These are phyloP conservation scores for Leccinum cinnamomeum DNA, from an alignment of 1,284 basidiomycete species.

Conservation along the genomic window DNA sequence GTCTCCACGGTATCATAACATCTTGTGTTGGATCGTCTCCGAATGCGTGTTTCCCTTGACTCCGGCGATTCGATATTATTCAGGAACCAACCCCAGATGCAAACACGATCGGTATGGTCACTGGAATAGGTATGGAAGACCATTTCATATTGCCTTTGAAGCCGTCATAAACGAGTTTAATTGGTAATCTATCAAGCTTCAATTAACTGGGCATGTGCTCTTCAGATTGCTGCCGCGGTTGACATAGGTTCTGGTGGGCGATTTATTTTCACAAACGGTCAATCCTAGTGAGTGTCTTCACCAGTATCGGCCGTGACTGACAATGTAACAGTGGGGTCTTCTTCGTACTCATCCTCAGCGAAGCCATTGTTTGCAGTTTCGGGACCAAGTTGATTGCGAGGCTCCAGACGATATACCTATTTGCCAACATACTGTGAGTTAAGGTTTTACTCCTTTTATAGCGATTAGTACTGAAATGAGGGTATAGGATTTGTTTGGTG, in stretches of 20 bases:
- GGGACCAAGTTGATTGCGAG: constrained; percentile 39
- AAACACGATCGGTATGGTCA: constrained; percentile 41
- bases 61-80: background rate
- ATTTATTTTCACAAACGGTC: constrained; percentile 32
- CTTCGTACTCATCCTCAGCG: constrained; percentile 32
- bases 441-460: background rate
- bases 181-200: constrained; percentile 32
- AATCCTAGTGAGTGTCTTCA: constrained; percentile 29
- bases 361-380: constrained; percentile 43
- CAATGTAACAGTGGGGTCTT: constrained; percentile 33
- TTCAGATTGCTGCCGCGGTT: constrained; percentile 40
- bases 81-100: constrained; percentile 29
- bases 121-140: constrained; percentile 28
- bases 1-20: constrained; percentile 33
- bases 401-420: constrained; percentile 33
- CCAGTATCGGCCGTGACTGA: background rate
- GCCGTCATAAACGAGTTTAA: background rate
- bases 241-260: constrained; percentile 35
- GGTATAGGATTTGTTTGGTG: constrained; percentile 37
- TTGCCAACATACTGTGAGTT: constrained; percentile 35
- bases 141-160: background rate
- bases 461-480: background rate
- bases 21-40: constrained; percentile 43
- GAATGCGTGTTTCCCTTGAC: background rate
- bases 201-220: constrained; percentile 44